Evolutionary conservation across 805 yeast genomes (phyloP).

Genomic region (Sugiyamaella mastotermitis): DNA sequence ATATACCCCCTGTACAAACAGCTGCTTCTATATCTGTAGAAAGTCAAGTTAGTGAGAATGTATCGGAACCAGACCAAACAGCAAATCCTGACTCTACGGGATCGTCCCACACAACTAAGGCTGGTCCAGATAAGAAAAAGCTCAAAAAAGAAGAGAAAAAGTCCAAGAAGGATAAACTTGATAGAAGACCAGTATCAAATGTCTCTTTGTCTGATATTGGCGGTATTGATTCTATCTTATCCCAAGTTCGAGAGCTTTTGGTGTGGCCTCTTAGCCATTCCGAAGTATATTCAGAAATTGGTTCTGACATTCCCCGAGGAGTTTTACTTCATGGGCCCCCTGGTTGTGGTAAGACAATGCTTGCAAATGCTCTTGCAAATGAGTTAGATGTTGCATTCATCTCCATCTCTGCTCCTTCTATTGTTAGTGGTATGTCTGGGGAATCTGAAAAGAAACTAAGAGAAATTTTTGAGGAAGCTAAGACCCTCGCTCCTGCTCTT

Average conservation of each 20-base stretch:
- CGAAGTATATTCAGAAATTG: slow-evolving; percentile 79
- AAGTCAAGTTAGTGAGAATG: background rate
- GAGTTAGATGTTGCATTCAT: slow-evolving; percentile 91
- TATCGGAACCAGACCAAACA: background rate
- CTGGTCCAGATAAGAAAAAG: slow-evolving; percentile 31
- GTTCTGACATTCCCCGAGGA: slow-evolving; percentile 94
- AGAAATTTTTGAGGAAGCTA: slow-evolving; percentile 91
- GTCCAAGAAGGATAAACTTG: slow-evolving; percentile 57
- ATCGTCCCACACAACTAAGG: slow-evolving; percentile 1
- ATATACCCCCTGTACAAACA: slow-evolving; percentile 18
- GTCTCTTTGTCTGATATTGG: slow-evolving; percentile 71
- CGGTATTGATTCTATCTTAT: slow-evolving; percentile 80
- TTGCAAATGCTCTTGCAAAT: slow-evolving; percentile 94
- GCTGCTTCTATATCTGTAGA: background rate
- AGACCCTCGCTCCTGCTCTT: slow-evolving; percentile 81
- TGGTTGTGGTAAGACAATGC: slow-evolving; percentile 96
- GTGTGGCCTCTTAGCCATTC: slow-evolving; percentile 93
- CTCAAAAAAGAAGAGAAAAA: slow-evolving; percentile 39
- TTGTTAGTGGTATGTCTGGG: slow-evolving; percentile 99
- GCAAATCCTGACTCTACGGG: background rate
- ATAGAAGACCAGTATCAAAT: slow-evolving; percentile 48
- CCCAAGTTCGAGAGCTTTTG: slow-evolving; percentile 81
- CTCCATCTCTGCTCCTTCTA: slow-evolving; percentile 87
- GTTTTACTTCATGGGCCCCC: slow-evolving; percentile 96
- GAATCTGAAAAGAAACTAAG: slow-evolving; percentile 92